Conservation (phyloP, 108 stramenopile species). For the Hondaea fermentalgiana region DNA sequence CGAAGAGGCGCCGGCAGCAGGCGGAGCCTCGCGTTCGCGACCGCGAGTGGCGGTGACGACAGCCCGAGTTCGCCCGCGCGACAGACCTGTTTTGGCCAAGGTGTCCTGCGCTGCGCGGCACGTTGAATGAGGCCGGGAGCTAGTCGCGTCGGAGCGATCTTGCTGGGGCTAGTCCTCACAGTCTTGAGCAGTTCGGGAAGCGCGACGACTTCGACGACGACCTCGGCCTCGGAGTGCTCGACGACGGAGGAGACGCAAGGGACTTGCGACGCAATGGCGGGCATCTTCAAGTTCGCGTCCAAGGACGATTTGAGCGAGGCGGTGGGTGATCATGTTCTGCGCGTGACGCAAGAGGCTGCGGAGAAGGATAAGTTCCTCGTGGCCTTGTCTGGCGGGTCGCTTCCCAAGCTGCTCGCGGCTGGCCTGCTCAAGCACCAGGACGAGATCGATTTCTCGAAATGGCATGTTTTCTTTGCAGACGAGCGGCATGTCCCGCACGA, state of each 20-base stretch:
- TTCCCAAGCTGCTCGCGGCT: constrained; percentile 58
- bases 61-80: too few relatives aligned
- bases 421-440: not conserved
- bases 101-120: too few relatives aligned
- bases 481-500: constrained; percentile 75
- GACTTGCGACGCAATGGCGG: not conserved
- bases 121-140: too few relatives aligned
- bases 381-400: constrained; percentile 81
- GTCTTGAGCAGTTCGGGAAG: not conserved
- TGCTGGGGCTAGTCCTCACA: too few relatives aligned
- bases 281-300: not conserved
- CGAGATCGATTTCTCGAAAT: constrained; percentile 21
- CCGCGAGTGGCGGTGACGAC: too few relatives aligned
- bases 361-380: constrained; percentile 58
- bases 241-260: not conserved
- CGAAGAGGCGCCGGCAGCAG: too few relatives aligned
- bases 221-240: not conserved
- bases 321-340: not conserved
- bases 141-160: too few relatives aligned
- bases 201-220: not conserved
- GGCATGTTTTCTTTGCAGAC: constrained; percentile 82
- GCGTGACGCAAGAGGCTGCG: not conserved
- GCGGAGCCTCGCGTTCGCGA: too few relatives aligned
- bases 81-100: too few relatives aligned
- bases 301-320: constrained; percentile 12